These are phyloP conservation scores for Gomphus bonarii DNA, from an alignment of 1,284 basidiomycete species.

Conservation along the genomic window DNA sequence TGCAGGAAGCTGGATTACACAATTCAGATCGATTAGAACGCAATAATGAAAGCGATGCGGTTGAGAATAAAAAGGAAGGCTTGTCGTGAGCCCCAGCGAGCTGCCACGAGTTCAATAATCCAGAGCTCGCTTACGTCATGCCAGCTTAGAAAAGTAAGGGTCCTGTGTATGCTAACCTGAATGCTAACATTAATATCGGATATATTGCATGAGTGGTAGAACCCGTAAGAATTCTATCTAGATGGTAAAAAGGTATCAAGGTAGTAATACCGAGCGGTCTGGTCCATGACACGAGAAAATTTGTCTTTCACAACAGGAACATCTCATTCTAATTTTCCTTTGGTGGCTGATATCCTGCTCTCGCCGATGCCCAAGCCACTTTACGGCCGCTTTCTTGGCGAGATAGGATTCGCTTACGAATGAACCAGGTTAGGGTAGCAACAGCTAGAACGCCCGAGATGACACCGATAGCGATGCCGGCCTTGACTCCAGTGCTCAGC, in stretches of 20 bases:
- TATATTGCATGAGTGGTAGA: not conserved
- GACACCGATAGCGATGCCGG: conserved; percentile 45
- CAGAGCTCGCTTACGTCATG: not conserved
- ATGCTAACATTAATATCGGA: not conserved
- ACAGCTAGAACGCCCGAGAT: conserved; percentile 33
- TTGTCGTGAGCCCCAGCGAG: not conserved
- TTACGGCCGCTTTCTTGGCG: not conserved
- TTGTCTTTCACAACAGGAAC: no score
- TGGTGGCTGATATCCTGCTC: not conserved
- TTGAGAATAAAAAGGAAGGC: not conserved
- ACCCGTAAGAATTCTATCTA: not conserved
- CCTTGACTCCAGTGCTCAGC: conserved; percentile 27
- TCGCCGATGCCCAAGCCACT: not conserved
- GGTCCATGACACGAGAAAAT: no score
- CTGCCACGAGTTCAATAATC: not conserved
- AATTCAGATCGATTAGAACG: not conserved
- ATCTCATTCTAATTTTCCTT: not conserved
- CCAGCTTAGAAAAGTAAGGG: not conserved
- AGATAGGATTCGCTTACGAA: conserved; percentile 33
- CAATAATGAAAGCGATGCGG: not conserved
- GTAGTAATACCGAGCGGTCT: no score
- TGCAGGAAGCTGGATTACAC: not conserved
- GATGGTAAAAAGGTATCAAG: not conserved
- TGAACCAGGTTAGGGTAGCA: conserved; percentile 32
- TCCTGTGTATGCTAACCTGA: not conserved